Evolutionary conservation across 2,329 filamentous ascomycete species (phyloP), one percentile per base, ranked within the genome.

Genomic region (Colletotrichum liaoningense): DNA sequence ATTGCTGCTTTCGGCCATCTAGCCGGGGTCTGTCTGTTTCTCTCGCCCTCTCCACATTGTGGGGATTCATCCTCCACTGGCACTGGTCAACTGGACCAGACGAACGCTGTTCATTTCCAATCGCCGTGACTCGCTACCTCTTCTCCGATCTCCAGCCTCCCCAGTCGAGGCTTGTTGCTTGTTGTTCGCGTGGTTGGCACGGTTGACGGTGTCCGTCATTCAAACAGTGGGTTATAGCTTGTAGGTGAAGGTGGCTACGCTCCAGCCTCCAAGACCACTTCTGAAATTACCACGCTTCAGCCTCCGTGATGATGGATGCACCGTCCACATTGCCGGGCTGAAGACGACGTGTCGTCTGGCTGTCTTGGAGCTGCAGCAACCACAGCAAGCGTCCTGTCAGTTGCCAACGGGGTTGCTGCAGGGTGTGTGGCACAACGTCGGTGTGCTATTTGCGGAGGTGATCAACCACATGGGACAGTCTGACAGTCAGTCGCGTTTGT

Each of bases 21-120:
- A 42, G 59, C 59, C 58, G 59, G 70, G 70, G 46, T 38, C 28
- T 49, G 19, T 49, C 42, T 49, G 42, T 49, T 22, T 55, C 54
- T 56, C 26, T 55, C 54, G 49, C 46, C 46, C 56, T 66, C 67
- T 56, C 67, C 70, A 60, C 46, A 30, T n/a, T 64, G 59, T 64
- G 70, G 66, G 30, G 59, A 67, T 12, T 19, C 35, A 7, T 71
- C 62, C 49, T 63, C 71, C 56, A 35, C 49, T 63, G 49, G 38
- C 49, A 58, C 56, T 72, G 68, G 62, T 58, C 52, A 11, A 19
- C 67, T n/a, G 62, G 49, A 62, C 71, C 71, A 74, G 71, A 74
- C 57, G 71, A 74, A 67, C 71, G 63, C 67, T 67, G 60, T 57
- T 58, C 62, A 74, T 72, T 74, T 72, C 71, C 67, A 74, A 74